phyloP scores from a whole-genome alignment of 2,329 filamentous ascomycete genomes.

The Beauveria medogensis region DNA sequence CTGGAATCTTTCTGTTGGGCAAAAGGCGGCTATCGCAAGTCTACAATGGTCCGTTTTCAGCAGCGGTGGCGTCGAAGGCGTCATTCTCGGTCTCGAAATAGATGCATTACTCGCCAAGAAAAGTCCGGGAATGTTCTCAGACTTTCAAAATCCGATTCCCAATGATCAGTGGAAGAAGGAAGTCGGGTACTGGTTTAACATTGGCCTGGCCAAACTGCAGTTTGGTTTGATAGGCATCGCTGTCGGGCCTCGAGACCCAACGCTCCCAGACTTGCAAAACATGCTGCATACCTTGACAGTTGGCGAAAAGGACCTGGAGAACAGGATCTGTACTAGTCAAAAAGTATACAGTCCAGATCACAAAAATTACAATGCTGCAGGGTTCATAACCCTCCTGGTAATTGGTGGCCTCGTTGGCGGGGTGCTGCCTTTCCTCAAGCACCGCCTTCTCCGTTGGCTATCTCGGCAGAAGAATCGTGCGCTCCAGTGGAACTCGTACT shows the following conservation, averaged over 20 bases:
- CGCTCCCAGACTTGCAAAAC: slow-evolving; percentile 4
- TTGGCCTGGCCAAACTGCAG: slow-evolving; percentile 12
- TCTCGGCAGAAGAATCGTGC: neutral
- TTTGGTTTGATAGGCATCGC: slow-evolving; percentile 4
- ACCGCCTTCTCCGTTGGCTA: neutral
- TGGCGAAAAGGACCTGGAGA: neutral
- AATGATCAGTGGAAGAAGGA: slow-evolving; percentile 12
- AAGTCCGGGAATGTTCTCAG: neutral
- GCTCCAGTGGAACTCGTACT: neutral
- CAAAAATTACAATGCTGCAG: neutral
- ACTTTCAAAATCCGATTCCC: slow-evolving; percentile 6
- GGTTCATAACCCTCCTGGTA: neutral
- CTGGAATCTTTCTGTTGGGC: neutral
- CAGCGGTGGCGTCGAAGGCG: neutral
- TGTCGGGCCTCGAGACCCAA: slow-evolving; percentile 5
- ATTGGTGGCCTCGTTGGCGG: neutral
- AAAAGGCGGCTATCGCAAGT: neutral
- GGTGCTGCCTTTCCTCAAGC: neutral
- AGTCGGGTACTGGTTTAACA: slow-evolving; percentile 11
- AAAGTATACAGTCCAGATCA: neutral
- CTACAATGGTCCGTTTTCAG: neutral
- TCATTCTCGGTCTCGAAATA: neutral
- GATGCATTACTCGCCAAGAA: slow-evolving; percentile 3
- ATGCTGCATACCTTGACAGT: neutral
- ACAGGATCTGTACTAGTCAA: neutral